Evolutionary conservation across 1,284 basidiomycete species (phyloP).

Genomic region (Sanghuangporus weigelae): DNA sequence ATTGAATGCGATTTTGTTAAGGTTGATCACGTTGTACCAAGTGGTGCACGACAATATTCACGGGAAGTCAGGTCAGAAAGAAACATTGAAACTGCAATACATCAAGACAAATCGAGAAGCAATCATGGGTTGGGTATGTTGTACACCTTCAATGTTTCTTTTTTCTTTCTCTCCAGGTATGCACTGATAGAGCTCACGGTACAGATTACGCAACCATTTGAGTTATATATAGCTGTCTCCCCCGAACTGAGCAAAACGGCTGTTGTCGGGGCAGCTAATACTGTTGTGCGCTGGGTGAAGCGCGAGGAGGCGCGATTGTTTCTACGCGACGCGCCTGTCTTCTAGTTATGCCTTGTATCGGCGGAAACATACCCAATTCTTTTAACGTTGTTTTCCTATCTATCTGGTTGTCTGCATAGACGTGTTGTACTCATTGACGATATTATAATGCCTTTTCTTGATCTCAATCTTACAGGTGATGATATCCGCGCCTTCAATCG

Average conservation of each 20-base stretch:
- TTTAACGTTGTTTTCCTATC: not conserved
- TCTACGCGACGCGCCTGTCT: conserved; percentile 82
- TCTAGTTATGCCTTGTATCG: conserved; percentile 36
- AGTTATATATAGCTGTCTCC: conserved; percentile 83
- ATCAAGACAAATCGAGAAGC: conserved; percentile 81
- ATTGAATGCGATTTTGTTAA: conserved; percentile 25
- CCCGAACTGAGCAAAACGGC: conserved; percentile 83
- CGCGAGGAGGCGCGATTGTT: conserved; percentile 81
- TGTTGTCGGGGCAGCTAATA: conserved; percentile 81
- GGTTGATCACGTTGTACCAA: conserved; percentile 82
- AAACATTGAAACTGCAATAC: conserved; percentile 77
- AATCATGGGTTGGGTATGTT: conserved; percentile 82
- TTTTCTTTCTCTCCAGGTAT: not conserved
- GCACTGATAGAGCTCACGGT: not conserved
- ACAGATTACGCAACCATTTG: conserved; percentile 89
- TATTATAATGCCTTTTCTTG: not conserved
- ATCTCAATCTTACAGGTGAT: too few species aligned
- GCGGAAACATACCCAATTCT: not conserved
- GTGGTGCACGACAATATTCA: conserved; percentile 80
- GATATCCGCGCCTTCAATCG: not conserved
- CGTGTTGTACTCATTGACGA: not conserved
- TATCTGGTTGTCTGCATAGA: not conserved
- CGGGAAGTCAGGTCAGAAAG: conserved; percentile 74
- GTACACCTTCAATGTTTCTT: not conserved
- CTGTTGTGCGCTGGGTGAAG: conserved; percentile 86